Evolutionary conservation across 345 rosid species (phyloP).

Genomic region (Arabis hirsuta): DNA sequence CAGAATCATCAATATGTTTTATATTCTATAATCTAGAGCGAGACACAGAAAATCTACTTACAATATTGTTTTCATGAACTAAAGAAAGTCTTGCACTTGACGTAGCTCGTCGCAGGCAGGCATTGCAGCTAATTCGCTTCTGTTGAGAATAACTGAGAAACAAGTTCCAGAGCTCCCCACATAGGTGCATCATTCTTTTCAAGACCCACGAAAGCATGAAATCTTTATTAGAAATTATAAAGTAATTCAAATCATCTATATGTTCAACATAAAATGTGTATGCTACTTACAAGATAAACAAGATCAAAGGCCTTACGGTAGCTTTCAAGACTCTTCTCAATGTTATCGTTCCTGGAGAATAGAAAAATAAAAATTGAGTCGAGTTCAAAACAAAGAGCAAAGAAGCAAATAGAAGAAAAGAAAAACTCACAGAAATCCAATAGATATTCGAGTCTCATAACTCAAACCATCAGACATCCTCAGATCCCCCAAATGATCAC

Average conservation of each 20-base stretch:
- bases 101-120: neutral
- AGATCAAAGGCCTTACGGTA: conserved; percentile 76
- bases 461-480: conserved; percentile 89
- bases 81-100: conserved; percentile 11
- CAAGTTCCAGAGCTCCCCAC: conserved; percentile 73
- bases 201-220: conserved; percentile 30
- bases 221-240: neutral
- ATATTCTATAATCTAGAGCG: neutral
- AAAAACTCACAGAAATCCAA: conserved; percentile 78
- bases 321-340: conserved; percentile 60
- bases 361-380: neutral
- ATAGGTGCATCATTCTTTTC: conserved; percentile 76
- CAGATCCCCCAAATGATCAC: conserved; percentile 86
- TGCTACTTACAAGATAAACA: conserved; percentile 68
- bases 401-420: neutral
- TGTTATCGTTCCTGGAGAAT: conserved; percentile 69
- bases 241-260: neutral
- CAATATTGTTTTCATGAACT: conserved; percentile 1
- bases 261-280: neutral
- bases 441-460: conserved; percentile 73
- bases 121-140: conserved; percentile 40
- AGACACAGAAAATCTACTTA: neutral
- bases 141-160: conserved; percentile 53
- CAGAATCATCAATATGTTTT: too few species aligned
- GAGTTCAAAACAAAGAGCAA: conserved; percentile 17